Evolutionary conservation across 2,329 filamentous ascomycete genomes (phyloP), one percentile per base, ranked within the genome.

Genomic region (Claviceps monticola): DNA sequence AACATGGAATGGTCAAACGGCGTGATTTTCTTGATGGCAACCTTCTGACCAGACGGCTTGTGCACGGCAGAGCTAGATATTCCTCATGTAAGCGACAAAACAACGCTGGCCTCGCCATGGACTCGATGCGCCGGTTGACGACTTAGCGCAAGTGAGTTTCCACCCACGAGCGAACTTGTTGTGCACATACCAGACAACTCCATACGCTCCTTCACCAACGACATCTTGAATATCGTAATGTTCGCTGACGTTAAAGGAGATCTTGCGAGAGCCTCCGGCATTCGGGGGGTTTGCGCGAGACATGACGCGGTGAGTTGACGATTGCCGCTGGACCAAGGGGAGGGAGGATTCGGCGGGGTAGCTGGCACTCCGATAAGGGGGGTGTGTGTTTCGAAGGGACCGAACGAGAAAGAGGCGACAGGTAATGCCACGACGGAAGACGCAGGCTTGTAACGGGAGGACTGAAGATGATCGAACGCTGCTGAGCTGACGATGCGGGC

Each of bases 171-270:
- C 19, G 29, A 34, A 11, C 29, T 37, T 16, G 29, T 37, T 17
- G 41, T 50, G 41, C 29, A 49, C 48, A 17, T 79, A 96, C 90
- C 93, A 97, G 60, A 98, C 93, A 58, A 98, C 91, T 68, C 93
- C 93, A 65, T 98, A 98, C 58, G 93, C 93, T 65, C 93, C 93
- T 72, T 98, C 93, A 60, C 93, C 93, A 55, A 98, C 94, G 48
- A 98, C 93, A 83, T 98, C 93, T 69, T 97, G 91, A 59, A 98
- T 98, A 66, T 98, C 93, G 68, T 98, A 98, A 70, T 98, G 93
- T 71, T 98, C 93, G 64, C 90, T 96, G 57, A 98, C 93, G 66
- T 98, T 98, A 83, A 98, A 98, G 52, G 90, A 97, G 68, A 98
- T 98, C 80, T 97, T 98, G 67, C 93, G 80, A 61, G 82, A 84